Percentiles rank a stretch among this genome's conserved stretches.
Evolutionary conservation across 2,329 filamentous ascomycete species (phyloP).

Genomic region (Monilinia fructicola): DNA sequence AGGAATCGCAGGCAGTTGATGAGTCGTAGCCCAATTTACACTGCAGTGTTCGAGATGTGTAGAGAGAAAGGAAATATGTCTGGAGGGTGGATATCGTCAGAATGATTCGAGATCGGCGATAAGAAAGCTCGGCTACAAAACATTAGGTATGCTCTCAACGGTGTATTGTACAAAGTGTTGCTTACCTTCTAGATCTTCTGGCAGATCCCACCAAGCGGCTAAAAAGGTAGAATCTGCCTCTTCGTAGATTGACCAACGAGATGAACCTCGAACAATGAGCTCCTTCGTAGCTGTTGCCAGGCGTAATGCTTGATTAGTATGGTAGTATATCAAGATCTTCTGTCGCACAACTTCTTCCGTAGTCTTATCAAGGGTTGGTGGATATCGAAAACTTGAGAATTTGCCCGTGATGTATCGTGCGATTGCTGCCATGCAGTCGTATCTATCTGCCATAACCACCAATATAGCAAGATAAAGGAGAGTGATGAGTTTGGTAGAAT

Average conservation of each 20-base stretch:
- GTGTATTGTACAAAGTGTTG: neutral
- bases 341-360: slow-evolving; percentile 67
- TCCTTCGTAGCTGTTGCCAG: slow-evolving; percentile 63
- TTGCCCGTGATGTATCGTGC: slow-evolving; percentile 52
- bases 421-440: slow-evolving; percentile 61
- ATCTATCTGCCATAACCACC: slow-evolving; percentile 70
- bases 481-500: slow-evolving; percentile 49
- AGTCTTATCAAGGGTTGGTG: slow-evolving; percentile 48
- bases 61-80: slow-evolving; percentile 64
- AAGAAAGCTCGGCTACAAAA: slow-evolving; percentile 60
- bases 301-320: slow-evolving; percentile 61
- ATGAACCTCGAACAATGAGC: slow-evolving; percentile 64
- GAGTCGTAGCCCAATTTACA: slow-evolving; percentile 75
- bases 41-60: slow-evolving; percentile 65
- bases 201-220: slow-evolving; percentile 70
- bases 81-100: slow-evolving; percentile 69
- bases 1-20: slow-evolving; percentile 70
- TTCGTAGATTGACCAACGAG: slow-evolving; percentile 42
- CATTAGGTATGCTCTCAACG: slow-evolving; percentile 23
- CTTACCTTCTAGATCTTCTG: slow-evolving; percentile 63
- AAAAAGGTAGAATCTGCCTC: slow-evolving; percentile 41
- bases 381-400: slow-evolving; percentile 54
- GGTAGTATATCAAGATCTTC: slow-evolving; percentile 65
- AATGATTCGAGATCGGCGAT: slow-evolving; percentile 64
- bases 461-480: slow-evolving; percentile 62